These are phyloP conservation scores for Lodderomyces jiufengensis DNA, from an alignment of 1,139 yeast species.

Conservation along the genomic window DNA sequence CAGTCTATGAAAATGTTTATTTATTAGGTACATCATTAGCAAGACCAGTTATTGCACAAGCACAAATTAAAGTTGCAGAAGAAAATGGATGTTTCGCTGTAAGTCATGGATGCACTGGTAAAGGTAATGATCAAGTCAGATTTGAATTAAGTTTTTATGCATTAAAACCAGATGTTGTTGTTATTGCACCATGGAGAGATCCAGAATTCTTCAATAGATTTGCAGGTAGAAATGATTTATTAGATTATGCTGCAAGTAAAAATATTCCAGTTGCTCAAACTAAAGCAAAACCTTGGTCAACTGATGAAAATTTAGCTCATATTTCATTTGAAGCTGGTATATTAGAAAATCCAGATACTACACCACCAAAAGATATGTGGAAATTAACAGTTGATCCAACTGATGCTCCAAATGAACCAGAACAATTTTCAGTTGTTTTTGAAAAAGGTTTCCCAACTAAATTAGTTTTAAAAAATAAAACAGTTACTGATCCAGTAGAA, in stretches of 20 bases:
- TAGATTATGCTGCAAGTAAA: constrained; percentile 89
- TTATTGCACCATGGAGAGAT: constrained; percentile 99
- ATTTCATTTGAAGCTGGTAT: constrained; percentile 99
- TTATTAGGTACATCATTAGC: constrained; percentile 95
- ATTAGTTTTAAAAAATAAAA: constrained; percentile 59
- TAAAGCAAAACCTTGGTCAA: constrained; percentile 98
- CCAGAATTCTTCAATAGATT: constrained; percentile 92
- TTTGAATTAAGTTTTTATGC: constrained; percentile 96
- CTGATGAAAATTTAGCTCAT: constrained; percentile 98
- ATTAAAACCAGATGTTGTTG: constrained; percentile 92
- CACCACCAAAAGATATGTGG: constrained; percentile 99
- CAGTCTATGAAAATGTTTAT: constrained; percentile 95
- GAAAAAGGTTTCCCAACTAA: constrained; percentile 86
- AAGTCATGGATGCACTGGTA: constrained; percentile 98
- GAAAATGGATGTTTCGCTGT: constrained; percentile 98
- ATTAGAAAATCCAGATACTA: constrained; percentile 94
- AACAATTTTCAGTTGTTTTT: constrained; percentile 78
- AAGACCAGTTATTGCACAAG: constrained; percentile 97
- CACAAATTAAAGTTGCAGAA: constrained; percentile 95
- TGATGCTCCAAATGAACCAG: constrained; percentile 93
- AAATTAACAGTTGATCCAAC: constrained; percentile 92
- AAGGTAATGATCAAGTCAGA: constrained; percentile 98
- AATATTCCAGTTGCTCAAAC: constrained; percentile 94
- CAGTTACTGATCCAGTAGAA: constrained; percentile 82
- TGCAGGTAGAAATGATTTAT: constrained; percentile 94